These are phyloP conservation scores for Lactuca saligna DNA, from an alignment of 129 eudicot genomes.

Conservation along the genomic window DNA sequence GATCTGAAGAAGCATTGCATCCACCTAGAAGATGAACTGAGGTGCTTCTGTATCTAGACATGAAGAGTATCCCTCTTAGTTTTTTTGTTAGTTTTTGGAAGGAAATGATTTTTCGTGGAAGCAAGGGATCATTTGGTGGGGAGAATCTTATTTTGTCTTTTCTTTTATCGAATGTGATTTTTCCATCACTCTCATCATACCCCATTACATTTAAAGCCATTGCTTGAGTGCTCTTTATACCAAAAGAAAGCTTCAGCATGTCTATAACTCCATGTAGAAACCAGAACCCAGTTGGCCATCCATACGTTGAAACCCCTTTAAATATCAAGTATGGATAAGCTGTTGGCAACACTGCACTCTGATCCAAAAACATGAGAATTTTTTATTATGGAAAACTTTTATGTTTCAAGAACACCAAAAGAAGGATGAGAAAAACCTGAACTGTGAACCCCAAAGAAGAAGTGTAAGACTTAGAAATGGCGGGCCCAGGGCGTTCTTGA, in stretches of 20 bases:
- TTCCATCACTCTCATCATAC: conserved; percentile 41
- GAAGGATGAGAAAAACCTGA: conserved; percentile 31
- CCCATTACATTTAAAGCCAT: conserved; percentile 45
- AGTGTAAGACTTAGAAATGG: conserved; percentile 50
- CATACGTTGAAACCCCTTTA: conserved; percentile 42
- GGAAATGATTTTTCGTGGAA: conserved; percentile 39
- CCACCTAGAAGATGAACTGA: conserved; percentile 58
- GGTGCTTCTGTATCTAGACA: conserved; percentile 45
- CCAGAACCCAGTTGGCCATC: conserved; percentile 38
- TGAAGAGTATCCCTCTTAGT: conserved; percentile 47
- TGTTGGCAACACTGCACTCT: conserved; percentile 44
- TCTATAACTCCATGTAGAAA: conserved; percentile 31
- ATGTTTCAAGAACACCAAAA: not conserved
- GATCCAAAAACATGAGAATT: conserved; percentile 9
- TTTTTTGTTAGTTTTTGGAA: conserved; percentile 44
- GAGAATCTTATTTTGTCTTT: conserved; percentile 20
- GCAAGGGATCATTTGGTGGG: conserved; percentile 41
- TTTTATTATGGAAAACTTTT: not conserved
- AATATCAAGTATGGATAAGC: conserved; percentile 36
- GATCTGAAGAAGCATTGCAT: conserved; percentile 47
- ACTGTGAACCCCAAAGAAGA: conserved; percentile 49
- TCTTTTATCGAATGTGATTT: conserved; percentile 35
- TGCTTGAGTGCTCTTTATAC: conserved; percentile 28
- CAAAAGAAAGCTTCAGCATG: conserved; percentile 24
- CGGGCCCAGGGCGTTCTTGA: conserved; percentile 50